Evolutionary conservation across 2,329 filamentous ascomycete species (phyloP).

Genomic region (Bipolaris oryzae): DNA sequence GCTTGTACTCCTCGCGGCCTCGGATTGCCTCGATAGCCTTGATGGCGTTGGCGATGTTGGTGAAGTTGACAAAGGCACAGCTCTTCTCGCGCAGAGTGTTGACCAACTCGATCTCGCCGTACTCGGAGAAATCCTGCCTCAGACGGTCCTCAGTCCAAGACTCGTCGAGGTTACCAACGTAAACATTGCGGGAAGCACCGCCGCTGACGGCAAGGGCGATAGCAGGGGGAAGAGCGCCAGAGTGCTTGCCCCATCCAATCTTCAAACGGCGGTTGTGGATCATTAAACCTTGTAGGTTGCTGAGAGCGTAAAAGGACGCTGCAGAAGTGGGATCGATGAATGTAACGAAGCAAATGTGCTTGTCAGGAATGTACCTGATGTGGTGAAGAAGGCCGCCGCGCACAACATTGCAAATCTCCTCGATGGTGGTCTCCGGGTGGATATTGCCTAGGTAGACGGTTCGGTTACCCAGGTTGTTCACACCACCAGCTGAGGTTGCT

Average conservation of each 20-base stretch:
- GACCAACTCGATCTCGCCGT: conserved; percentile 95
- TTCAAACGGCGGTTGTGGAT: conserved; percentile 98
- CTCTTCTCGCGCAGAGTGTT: conserved; percentile 98
- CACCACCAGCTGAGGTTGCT: conserved; percentile 92
- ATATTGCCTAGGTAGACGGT: conserved; percentile 99
- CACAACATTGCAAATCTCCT: conserved; percentile 99
- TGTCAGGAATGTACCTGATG: conserved; percentile 98
- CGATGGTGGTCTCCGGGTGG: conserved; percentile 96
- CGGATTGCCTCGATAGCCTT: conserved; percentile 97
- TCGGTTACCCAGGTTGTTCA: conserved; percentile 95
- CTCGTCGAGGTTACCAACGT: conserved; percentile 96
- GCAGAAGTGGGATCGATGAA: conserved; percentile 99
- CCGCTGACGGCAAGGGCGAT: conserved; percentile 96
- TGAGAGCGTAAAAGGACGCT: conserved; percentile 95
- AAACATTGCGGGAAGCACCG: conserved; percentile 97
- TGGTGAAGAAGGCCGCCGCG: conserved; percentile 94
- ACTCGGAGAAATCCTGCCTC: conserved; percentile 95
- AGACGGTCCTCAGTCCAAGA: conserved; percentile 96
- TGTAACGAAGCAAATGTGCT: conserved; percentile 99
- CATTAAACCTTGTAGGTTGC: conserved; percentile 97
- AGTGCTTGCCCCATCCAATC: conserved; percentile 99
- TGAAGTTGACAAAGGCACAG: conserved; percentile 99
- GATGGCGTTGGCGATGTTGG: conserved; percentile 99
- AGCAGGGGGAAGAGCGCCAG: conserved; percentile 90
- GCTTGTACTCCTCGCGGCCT: conserved; percentile 92